phyloP scores from a whole-genome alignment of 495 filamentous ascomycete genomes.

The Tuber microsphaerosporum region DNA sequence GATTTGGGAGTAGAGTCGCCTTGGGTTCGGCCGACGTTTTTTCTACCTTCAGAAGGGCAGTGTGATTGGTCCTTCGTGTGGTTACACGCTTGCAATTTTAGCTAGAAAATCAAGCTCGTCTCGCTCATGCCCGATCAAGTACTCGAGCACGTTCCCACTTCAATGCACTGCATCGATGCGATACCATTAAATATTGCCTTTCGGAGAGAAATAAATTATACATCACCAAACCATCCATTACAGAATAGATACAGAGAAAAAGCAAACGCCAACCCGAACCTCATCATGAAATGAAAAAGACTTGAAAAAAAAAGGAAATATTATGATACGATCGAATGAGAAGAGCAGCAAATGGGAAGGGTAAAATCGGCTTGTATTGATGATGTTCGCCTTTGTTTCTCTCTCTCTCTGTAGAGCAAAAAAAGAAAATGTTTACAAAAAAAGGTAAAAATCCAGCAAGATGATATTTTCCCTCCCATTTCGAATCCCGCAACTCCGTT shows the following conservation, averaged over 20 bases:
- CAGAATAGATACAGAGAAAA: neutral
- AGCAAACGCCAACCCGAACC: constrained; percentile 4
- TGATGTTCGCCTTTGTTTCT: neutral
- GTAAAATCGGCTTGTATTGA: neutral
- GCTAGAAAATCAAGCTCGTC: neutral
- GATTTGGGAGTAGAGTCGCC: neutral
- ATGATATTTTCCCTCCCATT: neutral
- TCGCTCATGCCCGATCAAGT: neutral
- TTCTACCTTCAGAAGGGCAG: neutral
- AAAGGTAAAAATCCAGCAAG: neutral
- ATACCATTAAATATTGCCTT: neutral
- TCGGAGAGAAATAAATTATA: neutral
- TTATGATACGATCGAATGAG: neutral
- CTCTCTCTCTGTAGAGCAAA: neutral
- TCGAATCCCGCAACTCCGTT: neutral
- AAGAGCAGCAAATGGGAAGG: neutral
- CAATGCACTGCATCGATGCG: neutral
- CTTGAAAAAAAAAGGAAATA: neutral
- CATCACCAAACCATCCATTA: constrained; percentile 1
- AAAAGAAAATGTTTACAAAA: neutral
- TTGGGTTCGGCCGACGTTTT: neutral
- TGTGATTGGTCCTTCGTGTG: no score
- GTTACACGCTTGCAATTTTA: neutral
- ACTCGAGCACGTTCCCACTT: neutral
- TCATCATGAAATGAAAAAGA: neutral